Base-by-base conservation (phyloP, 768 basidiomycete genomes). In the Paxillus rubicundulus region DNA sequence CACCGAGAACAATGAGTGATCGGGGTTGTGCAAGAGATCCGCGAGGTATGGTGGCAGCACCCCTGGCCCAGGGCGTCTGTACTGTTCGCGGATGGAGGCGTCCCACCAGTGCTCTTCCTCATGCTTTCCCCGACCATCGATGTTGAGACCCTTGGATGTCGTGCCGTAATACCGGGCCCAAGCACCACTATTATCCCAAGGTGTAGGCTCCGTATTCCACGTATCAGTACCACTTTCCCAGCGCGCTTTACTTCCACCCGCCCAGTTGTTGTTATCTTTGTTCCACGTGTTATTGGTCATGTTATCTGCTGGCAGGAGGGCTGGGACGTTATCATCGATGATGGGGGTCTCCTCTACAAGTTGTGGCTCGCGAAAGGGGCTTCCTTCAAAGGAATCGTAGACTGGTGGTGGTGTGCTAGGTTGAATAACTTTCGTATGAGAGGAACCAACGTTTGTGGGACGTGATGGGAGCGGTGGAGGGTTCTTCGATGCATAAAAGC, bases 101-200 rank as follows among this genome's bases (percentile, higher is more conserved):
- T 87, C 79, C 84, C 84, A 90, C 89, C 89, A 91, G 42, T 73
- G 71, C 17, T 66, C 68, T 67, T 91, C 89, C 62, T 91, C 87
- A 3, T 72, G 62, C 8, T 71, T 72, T 47, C 76, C 74, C 42
- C 88, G 74, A 7, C 84, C 86, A 69, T 82, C 80, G 58, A 91
- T 86, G 39, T 52, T 67, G 54, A 67, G 65, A n/a, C 66, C 69
- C 39, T 68, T 66, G 16, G 57, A 59, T 6, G 67, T 53, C 8
- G 69, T 52, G 20, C 57, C 57, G 45, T 50, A 61, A 24, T 54
- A n/a, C 21, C 63, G 59, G 1, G 32, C 8, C 70, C 72, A 72
- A 47, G 52, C 18, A 5, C 51, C 44, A 33, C 43, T 48, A 52
- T 36, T 9, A 36, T 70, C 66, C 69, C 65, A 69, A 52, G 67